Percentiles rank a stretch among this genome's conserved stretches.
Evolutionary conservation across 495 filamentous ascomycete species (phyloP).

Genomic region (Lasiosphaeria ovina): DNA sequence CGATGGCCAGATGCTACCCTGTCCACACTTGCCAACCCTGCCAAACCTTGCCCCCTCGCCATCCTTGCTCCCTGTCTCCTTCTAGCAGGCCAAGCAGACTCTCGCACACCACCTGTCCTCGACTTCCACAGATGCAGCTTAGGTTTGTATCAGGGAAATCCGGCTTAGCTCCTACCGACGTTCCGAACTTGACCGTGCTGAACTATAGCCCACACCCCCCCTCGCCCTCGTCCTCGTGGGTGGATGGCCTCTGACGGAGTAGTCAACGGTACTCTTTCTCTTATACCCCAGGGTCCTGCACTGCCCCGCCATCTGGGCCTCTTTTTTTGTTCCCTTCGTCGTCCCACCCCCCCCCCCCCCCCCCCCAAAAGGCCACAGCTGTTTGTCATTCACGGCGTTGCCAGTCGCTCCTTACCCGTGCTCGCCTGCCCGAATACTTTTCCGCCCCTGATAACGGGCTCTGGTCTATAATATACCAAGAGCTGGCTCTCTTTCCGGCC

Average conservation of each 20-base stretch:
- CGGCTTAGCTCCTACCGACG: conserved; percentile 53
- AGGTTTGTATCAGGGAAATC: conserved; percentile 50
- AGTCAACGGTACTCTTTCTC: conserved; percentile 36
- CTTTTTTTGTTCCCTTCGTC: conserved; percentile 36
- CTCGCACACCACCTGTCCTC: conserved; percentile 46
- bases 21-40: background rate
- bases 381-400: conserved; percentile 36
- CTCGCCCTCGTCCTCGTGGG: background rate
- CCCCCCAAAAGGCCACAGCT: conserved; percentile 29
- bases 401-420: conserved; percentile 47
- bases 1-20: conserved; percentile 47
- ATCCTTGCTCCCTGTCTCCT: conserved; percentile 41
- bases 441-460: conserved; percentile 40
- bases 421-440: conserved; percentile 22
- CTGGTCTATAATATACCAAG: conserved; percentile 52
- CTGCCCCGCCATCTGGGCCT: conserved; percentile 41
- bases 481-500: conserved; percentile 48
- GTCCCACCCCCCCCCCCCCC: conserved; percentile 27
- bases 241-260: conserved; percentile 33
- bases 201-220: conserved; percentile 36
- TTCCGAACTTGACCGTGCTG: conserved; percentile 49
- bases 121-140: conserved; percentile 45
- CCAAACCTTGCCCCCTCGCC: conserved; percentile 15
- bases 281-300: conserved; percentile 50
- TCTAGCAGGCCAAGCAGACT: conserved; percentile 42